phyloP scores from a whole-genome alignment of 345 rosid species.

The Anastatica hierochuntica region DNA sequence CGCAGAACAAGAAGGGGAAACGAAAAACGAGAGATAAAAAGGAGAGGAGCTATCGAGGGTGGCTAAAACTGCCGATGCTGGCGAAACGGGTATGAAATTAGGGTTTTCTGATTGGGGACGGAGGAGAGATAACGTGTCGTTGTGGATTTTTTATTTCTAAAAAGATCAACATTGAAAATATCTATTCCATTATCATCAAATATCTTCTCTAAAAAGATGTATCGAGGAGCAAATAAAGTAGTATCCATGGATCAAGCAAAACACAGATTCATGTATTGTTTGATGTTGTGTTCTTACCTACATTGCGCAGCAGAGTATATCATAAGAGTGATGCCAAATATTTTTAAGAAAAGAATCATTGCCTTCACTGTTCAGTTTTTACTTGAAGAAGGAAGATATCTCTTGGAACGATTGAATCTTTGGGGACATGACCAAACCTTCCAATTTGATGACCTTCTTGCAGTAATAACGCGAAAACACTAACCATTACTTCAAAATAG shows the following conservation, averaged over 20 bases:
- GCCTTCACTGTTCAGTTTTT: conserved; percentile 57
- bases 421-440: conserved; percentile 81
- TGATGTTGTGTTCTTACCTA: conserved; percentile 40
- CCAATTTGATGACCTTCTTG: conserved; percentile 90
- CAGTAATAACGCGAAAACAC: conserved; percentile 31
- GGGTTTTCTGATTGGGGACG: too few relatives aligned
- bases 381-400: conserved; percentile 95
- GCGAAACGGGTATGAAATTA: too few relatives aligned
- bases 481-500: neutral
- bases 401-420: conserved; percentile 82
- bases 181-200: conserved; percentile 91
- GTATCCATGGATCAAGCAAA: conserved; percentile 35
- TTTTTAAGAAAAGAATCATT: conserved; percentile 66
- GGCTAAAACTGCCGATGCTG: too few relatives aligned
- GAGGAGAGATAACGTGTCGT: too few relatives aligned
- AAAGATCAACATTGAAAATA: too few relatives aligned
- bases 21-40: too few relatives aligned
- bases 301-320: conserved; percentile 92
- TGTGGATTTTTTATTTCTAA: too few relatives aligned
- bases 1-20: too few relatives aligned
- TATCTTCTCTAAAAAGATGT: conserved; percentile 84
- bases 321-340: conserved; percentile 95
- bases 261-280: neutral
- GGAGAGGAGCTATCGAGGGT: too few relatives aligned
- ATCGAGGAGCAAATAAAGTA: conserved; percentile 86